These are phyloP conservation scores for Metschnikowia koreensis DNA, from an alignment of 805 yeast genomes.

Conservation along the genomic window DNA sequence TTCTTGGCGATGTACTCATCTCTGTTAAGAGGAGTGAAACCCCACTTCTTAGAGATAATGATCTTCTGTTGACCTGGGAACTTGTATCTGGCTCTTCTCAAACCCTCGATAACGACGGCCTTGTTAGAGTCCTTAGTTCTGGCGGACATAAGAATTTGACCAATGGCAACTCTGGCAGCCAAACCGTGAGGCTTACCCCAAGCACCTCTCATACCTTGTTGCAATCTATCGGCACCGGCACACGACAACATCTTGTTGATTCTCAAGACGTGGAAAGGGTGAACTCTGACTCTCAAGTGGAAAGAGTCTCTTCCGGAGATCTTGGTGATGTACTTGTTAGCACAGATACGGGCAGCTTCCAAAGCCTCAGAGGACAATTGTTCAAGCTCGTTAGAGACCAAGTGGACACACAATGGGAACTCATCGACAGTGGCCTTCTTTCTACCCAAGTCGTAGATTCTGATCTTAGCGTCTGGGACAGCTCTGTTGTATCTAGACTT, in stretches of 20 bases:
- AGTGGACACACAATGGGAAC: constrained; percentile 99
- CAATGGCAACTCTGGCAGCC: constrained; percentile 98
- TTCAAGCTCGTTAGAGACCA: constrained; percentile 98
- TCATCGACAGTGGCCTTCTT: constrained; percentile 99
- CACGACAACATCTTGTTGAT: constrained; percentile 99
- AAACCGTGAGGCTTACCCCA: constrained; percentile 99
- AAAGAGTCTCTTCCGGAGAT: constrained; percentile 97
- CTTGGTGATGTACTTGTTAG: constrained; percentile 98
- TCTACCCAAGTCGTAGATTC: constrained; percentile 99
- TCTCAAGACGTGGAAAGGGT: constrained; percentile 99
- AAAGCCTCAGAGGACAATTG: constrained; percentile 99
- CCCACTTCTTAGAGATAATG: constrained; percentile 99
- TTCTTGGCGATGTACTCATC: constrained; percentile 92
- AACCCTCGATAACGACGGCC: constrained; percentile 96
- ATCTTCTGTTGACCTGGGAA: constrained; percentile 99
- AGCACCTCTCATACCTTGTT: constrained; percentile 99
- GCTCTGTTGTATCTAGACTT: constrained; percentile 99
- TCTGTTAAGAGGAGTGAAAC: constrained; percentile 99
- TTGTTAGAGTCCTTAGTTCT: constrained; percentile 98
- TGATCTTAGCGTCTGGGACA: constrained; percentile 99
- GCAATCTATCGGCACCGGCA: constrained; percentile 99
- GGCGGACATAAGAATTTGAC: constrained; percentile 96
- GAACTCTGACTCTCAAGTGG: constrained; percentile 99
- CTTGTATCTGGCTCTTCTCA: constrained; percentile 99
- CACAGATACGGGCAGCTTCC: constrained; percentile 99